phyloP scores from a whole-genome alignment of 2,329 filamentous ascomycete species.

The Verticillium zaregamsianum region DNA sequence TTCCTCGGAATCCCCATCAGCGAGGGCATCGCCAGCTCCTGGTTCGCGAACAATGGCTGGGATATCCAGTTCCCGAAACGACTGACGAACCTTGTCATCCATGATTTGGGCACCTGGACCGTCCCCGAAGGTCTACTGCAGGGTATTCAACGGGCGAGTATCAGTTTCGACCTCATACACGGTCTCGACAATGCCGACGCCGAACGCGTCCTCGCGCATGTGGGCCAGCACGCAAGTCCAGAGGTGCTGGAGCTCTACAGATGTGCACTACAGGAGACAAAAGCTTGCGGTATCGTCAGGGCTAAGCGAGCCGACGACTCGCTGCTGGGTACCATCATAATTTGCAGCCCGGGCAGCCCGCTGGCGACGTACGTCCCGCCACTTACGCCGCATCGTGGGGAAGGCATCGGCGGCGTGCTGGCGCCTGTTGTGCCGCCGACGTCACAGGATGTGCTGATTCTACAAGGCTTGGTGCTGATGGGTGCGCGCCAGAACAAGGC shows the following conservation, averaged over 20 bases:
- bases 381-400: constrained; percentile 53
- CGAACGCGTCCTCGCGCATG: constrained; percentile 68
- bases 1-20: constrained; percentile 76
- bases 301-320: constrained; percentile 66
- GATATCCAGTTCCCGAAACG: constrained; percentile 60
- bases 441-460: constrained; percentile 63
- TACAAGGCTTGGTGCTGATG: constrained; percentile 75
- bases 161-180: constrained; percentile 80
- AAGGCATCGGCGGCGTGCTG: constrained; percentile 69
- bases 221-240: constrained; percentile 68
- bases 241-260: constrained; percentile 78
- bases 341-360: constrained; percentile 67
- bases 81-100: constrained; percentile 65
- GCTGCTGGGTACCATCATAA: constrained; percentile 75
- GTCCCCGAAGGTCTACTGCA: constrained; percentile 74
- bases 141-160: constrained; percentile 66
- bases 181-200: constrained; percentile 72
- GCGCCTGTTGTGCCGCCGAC: constrained; percentile 71
- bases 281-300: constrained; percentile 75
- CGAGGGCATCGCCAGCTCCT: constrained; percentile 55
- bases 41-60: constrained; percentile 92
- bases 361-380: constrained; percentile 68
- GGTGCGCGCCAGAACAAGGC: constrained; percentile 79
- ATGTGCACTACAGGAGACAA: constrained; percentile 65
- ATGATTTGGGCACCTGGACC: constrained; percentile 67